Base-by-base conservation (phyloP, 1,284 basidiomycete genomes). In the Tetrapyrgos nigripes region DNA sequence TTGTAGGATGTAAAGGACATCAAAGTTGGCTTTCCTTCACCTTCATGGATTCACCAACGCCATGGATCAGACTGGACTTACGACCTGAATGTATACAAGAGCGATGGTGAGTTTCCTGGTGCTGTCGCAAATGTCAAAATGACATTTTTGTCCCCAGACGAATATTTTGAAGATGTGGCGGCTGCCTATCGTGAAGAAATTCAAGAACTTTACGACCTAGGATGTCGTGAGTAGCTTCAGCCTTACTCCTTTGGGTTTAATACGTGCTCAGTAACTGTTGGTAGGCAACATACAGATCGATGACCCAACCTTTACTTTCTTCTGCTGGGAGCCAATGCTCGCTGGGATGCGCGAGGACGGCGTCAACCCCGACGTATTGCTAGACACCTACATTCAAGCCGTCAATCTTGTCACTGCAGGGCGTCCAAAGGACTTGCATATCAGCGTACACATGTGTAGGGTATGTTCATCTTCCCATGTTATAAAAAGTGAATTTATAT, bases 1-100 rank as follows among this genome's bases (percentile, higher is more conserved):
- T 19, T n/a, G 13, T 50, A 87, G 83, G 87, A 89, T 64, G 82
- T 87, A 64, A 78, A 83, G 65, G 76, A 83, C 66, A 82, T 92
- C 70, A 93, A 93, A 72, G 72, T 93, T 61, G 92, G 89, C 9
- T 83, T 93, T 72, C 89, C 86, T 64, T 84, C 88, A 1, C 91
- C 91, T 3, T 85, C 86, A 24, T 92, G 89, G 91, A 90, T 86
- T 72, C 89, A 91, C 70, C 82, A 91, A 53, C 84, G 85, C 24
- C 88, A 89, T 68, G 88, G 88, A 55, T 77, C 79, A 3, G 83
- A 83, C 61, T 60, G 72, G 57, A 86, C 86, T 1, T 88, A 87
- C 67, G 79, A 83, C 55, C 78, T 80, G 51, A 76, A 80, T 4
- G 83, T 88, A 2, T 92, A 91, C 71, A 76, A 79, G 31, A 83